These are phyloP conservation scores for Suillus weaverae DNA, from an alignment of 768 basidiomycete species.

Conservation along the genomic window DNA sequence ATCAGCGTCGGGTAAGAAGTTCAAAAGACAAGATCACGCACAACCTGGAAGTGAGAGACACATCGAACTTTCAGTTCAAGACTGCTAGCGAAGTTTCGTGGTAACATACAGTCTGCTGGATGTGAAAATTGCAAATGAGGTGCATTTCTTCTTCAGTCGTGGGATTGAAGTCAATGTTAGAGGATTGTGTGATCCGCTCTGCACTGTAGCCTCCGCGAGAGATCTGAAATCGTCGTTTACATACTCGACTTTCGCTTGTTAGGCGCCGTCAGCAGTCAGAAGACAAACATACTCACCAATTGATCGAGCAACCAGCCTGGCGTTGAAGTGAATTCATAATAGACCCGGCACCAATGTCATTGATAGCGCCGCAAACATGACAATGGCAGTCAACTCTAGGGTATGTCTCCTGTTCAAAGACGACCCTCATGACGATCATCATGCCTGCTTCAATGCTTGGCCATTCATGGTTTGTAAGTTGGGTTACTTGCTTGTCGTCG, in stretches of 20 bases:
- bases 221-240: constrained; percentile 30
- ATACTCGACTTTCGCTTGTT: constrained; percentile 15
- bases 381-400: constrained; percentile 14
- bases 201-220: accelerated
- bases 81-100: not conserved
- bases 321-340: constrained; percentile 5
- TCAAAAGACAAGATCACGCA: too few species aligned
- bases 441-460: constrained; percentile 10
- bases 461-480: too few species aligned
- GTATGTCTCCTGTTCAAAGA: constrained; percentile 19
- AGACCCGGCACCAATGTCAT: too few species aligned
- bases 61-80: not conserved
- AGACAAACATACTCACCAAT: constrained; percentile 19
- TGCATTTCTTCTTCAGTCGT: not conserved
- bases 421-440: constrained; percentile 26
- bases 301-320: constrained; percentile 24
- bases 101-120: not conserved
- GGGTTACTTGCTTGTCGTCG: too few species aligned
- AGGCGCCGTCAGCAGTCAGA: constrained; percentile 3
- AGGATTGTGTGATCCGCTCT: not conserved
- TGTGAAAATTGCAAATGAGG: not conserved
- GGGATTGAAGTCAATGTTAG: not conserved
- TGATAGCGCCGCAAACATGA: too few species aligned
- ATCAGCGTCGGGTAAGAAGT: too few species aligned
- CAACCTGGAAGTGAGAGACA: too few species aligned